phyloP scores from a whole-genome alignment of 108 stramenopile genomes.

The Skeletonema costatum region DNA sequence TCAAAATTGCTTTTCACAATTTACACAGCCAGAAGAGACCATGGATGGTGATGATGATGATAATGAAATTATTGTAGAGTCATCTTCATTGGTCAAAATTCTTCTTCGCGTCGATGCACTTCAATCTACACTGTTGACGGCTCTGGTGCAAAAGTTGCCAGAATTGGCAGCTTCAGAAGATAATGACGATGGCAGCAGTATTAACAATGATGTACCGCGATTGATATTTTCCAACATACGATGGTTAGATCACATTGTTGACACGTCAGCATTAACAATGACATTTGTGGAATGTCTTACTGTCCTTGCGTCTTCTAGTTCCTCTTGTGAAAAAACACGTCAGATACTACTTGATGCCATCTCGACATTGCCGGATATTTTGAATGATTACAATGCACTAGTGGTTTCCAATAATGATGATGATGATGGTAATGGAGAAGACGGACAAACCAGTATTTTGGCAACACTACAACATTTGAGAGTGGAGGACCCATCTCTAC shows the following conservation, averaged over 20 bases:
- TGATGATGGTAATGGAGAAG: conserved; percentile 29
- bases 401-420: neutral
- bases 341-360: conserved; percentile 45
- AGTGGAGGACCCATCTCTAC: conserved; percentile 40
- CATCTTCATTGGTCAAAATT: conserved; percentile 43
- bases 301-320: conserved; percentile 20
- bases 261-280: conserved; percentile 25
- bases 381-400: conserved; percentile 24
- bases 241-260: conserved; percentile 55
- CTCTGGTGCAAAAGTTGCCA: conserved; percentile 38
- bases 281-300: conserved; percentile 41
- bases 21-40: conserved; percentile 15
- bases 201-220: conserved; percentile 34
- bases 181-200: neutral
- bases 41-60: neutral
- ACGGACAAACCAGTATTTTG: conserved; percentile 15
- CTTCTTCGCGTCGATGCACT: conserved; percentile 50
- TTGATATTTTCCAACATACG: conserved; percentile 49
- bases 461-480: conserved; percentile 34
- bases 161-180: conserved; percentile 21
- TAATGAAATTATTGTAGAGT: conserved; percentile 11
- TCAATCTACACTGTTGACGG: conserved; percentile 42
- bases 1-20: conserved; percentile 26
- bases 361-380: conserved; percentile 43
- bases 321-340: conserved; percentile 11